Conservation (phyloP, 2,329 filamentous ascomycete species). For the Aspergillus proliferans region DNA sequence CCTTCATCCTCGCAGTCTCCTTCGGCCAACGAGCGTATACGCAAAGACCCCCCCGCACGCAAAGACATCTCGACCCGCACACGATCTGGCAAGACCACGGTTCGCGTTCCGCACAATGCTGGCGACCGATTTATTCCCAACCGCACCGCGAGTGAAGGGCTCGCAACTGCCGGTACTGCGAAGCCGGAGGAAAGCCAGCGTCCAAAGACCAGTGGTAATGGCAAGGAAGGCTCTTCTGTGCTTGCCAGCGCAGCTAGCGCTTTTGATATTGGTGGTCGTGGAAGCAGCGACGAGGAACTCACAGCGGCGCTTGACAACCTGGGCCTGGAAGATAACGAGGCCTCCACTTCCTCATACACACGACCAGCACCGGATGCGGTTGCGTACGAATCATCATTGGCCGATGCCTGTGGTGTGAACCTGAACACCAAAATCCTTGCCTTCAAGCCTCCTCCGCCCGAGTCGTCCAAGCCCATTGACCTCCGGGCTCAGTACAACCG, state of each 20-base stretch:
- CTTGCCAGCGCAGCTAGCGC: conserved; percentile 67
- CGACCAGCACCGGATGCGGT: conserved; percentile 80
- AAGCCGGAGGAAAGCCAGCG: conserved; percentile 78
- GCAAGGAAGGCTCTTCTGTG: conserved; percentile 64
- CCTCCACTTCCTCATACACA: conserved; percentile 56
- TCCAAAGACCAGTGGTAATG: conserved; percentile 64
- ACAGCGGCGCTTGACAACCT: conserved; percentile 73
- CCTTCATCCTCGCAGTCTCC: conserved; percentile 52
- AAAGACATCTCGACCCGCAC: conserved; percentile 48
- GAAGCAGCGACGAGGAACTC: conserved; percentile 63
- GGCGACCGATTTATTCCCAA: conserved; percentile 96
- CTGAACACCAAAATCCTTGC: conserved; percentile 92
- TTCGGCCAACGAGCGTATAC: conserved; percentile 49
- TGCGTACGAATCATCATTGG: conserved; percentile 87
- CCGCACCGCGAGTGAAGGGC: conserved; percentile 79
- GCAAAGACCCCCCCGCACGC: conserved; percentile 48
- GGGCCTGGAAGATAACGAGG: conserved; percentile 67
- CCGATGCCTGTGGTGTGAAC: conserved; percentile 84
- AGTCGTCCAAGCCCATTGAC: conserved; percentile 97
- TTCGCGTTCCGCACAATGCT: conserved; percentile 61
- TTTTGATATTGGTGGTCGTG: conserved; percentile 57
- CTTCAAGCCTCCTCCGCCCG: conserved; percentile 96
- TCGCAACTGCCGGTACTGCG: conserved; percentile 70
- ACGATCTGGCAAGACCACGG: conserved; percentile 62
- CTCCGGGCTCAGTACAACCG: conserved; percentile 97